phyloP scores from a whole-genome alignment of 2,329 filamentous ascomycete species.

The Monilinia polystroma region DNA sequence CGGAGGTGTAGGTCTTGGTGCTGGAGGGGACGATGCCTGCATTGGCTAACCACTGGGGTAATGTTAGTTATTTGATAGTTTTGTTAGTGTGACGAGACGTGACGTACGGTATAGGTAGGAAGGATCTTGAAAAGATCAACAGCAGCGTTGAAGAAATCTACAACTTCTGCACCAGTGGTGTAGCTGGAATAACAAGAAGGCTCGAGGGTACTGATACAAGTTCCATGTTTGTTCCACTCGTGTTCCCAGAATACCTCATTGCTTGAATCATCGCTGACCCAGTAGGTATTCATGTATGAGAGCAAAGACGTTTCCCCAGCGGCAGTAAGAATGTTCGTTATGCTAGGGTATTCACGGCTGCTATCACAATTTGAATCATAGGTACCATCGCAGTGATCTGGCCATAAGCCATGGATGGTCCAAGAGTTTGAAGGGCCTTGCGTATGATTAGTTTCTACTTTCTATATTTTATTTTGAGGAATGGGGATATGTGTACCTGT shows the following conservation, averaged over 20 bases:
- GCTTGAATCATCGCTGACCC: conserved; percentile 60
- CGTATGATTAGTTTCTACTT: not conserved
- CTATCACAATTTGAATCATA: conserved; percentile 66
- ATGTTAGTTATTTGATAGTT: not conserved
- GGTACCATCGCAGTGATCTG: conserved; percentile 66
- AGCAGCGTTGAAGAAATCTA: conserved; percentile 46
- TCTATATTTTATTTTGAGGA: not conserved
- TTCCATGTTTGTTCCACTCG: conserved; percentile 73
- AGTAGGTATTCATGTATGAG: conserved; percentile 64
- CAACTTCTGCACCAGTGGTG: conserved; percentile 49
- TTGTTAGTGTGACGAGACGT: not conserved
- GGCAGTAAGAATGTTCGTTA: conserved; percentile 58
- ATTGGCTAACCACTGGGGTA: conserved; percentile 51
- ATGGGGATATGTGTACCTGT: conserved; percentile 38
- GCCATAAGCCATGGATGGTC: conserved; percentile 70
- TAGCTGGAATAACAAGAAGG: conserved; percentile 60
- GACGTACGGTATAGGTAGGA: conserved; percentile 58
- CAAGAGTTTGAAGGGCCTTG: conserved; percentile 58
- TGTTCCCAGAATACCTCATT: conserved; percentile 70
- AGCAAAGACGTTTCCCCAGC: conserved; percentile 57
- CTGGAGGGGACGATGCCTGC: conserved; percentile 58
- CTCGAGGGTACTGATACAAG: conserved; percentile 68
- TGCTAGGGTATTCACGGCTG: conserved; percentile 62
- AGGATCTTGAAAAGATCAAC: conserved; percentile 56
- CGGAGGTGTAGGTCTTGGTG: conserved; percentile 45